Evolutionary conservation across 2,329 filamentous ascomycete species (phyloP).

Genomic region (Polychaeton citri): DNA sequence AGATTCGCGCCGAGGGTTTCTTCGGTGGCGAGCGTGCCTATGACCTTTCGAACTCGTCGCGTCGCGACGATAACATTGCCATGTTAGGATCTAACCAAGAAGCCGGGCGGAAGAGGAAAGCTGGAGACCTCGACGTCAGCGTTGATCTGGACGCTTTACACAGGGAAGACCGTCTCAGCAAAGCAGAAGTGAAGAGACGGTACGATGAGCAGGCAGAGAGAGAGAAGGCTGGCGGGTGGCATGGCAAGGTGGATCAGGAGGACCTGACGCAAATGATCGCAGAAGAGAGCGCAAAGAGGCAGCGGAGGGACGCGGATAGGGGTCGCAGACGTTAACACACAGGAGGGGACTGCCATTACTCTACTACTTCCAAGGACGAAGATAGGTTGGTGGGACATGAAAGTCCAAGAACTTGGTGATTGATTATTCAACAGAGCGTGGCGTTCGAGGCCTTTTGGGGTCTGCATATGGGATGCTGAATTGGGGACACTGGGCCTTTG

Average conservation of each 20-base stretch:
- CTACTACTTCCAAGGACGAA: no score
- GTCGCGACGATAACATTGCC: slow-evolving; percentile 42
- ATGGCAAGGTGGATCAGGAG: slow-evolving; percentile 65
- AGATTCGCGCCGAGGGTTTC: slow-evolving; percentile 78
- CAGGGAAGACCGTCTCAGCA: slow-evolving; percentile 62
- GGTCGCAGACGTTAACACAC: background rate
- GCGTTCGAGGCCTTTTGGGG: no score
- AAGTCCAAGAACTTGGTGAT: no score
- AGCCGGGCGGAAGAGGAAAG: slow-evolving; percentile 74
- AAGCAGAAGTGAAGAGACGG: slow-evolving; percentile 65
- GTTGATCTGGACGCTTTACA: slow-evolving; percentile 74
- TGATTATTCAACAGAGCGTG: no score
- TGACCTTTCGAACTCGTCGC: slow-evolving; percentile 48
- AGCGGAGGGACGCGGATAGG: slow-evolving; percentile 70
- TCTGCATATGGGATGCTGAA: no score
- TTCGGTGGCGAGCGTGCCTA: slow-evolving; percentile 92
- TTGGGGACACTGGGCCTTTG: no score
- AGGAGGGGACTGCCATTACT: no score
- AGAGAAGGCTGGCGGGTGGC: slow-evolving; percentile 36
- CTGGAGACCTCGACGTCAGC: slow-evolving; percentile 84
- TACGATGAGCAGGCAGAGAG: slow-evolving; percentile 62
- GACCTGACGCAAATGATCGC: slow-evolving; percentile 94
- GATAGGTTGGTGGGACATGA: slow-evolving; percentile 36
- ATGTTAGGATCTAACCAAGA: slow-evolving; percentile 71
- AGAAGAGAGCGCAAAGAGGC: slow-evolving; percentile 76